Evolutionary conservation across 306 rosid genomes (phyloP).

Genomic region (Prosopis cineraria): DNA sequence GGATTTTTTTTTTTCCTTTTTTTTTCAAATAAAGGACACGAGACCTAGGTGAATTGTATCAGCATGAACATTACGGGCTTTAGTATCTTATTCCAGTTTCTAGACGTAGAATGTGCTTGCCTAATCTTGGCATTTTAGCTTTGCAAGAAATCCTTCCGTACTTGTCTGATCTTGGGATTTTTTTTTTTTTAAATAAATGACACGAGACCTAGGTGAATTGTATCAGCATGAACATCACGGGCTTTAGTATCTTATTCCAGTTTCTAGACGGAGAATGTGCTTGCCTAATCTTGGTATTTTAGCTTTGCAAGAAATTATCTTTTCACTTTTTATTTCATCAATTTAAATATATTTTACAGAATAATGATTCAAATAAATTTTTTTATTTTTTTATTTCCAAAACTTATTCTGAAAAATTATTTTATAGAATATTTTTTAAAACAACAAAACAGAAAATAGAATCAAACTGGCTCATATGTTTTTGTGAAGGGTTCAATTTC

Average conservation of each 20-base stretch:
- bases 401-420: no score
- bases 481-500: no score
- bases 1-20: no score
- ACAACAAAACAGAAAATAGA: no score
- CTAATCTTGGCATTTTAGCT: not conserved
- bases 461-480: no score
- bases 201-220: not conserved
- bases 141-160: not conserved
- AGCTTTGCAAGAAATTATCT: not conserved
- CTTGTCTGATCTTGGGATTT: no score
- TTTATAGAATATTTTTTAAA: no score
- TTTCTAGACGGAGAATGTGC: not conserved
- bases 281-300: not conserved
- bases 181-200: no score
- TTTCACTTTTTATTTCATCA: no score
- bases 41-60: not conserved
- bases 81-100: not conserved
- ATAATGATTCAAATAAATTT: no score
- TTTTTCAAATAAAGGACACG: not conserved
- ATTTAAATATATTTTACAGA: no score
- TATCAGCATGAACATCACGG: not conserved
- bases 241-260: not conserved
- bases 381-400: no score
- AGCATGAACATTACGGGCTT: not conserved
- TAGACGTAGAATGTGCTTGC: not conserved